Evolutionary conservation across 1,284 basidiomycete species (phyloP).

Genomic region (Melampsora medusae): DNA sequence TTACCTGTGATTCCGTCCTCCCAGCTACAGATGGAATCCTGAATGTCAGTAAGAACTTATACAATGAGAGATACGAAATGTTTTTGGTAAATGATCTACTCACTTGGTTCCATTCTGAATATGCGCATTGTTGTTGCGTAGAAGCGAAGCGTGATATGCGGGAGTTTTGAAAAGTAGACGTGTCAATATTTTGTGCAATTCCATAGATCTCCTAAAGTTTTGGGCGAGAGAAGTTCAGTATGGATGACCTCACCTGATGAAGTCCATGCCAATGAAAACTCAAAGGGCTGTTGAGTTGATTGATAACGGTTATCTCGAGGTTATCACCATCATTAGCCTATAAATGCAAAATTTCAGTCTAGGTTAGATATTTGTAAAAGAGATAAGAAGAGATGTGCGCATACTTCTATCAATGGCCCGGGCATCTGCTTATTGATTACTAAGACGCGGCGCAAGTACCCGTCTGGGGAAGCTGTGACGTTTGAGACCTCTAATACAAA

Average conservation of each 20-base stretch:
- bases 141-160: too few relatives aligned
- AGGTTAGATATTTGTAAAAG: background rate
- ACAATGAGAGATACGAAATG: background rate
- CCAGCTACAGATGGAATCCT: conserved; percentile 17
- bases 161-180: background rate
- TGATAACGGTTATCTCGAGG: conserved; percentile 9
- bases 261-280: conserved; percentile 17
- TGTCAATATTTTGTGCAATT: background rate
- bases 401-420: conserved; percentile 24
- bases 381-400: background rate
- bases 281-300: background rate
- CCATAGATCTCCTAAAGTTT: background rate
- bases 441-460: conserved; percentile 47
- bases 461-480: conserved; percentile 54
- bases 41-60: background rate
- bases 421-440: conserved; percentile 16
- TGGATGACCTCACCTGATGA: background rate
- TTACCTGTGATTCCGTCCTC: conserved; percentile 40
- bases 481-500: conserved; percentile 49
- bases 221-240: background rate
- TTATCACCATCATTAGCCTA: conserved; percentile 8
- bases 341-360: background rate
- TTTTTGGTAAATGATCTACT: background rate
- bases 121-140: background rate
- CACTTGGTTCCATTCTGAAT: conserved; percentile 5